Base-by-base conservation (phyloP, 2,329 filamentous ascomycete species). In the Neodidymelliopsis sp. region DNA sequence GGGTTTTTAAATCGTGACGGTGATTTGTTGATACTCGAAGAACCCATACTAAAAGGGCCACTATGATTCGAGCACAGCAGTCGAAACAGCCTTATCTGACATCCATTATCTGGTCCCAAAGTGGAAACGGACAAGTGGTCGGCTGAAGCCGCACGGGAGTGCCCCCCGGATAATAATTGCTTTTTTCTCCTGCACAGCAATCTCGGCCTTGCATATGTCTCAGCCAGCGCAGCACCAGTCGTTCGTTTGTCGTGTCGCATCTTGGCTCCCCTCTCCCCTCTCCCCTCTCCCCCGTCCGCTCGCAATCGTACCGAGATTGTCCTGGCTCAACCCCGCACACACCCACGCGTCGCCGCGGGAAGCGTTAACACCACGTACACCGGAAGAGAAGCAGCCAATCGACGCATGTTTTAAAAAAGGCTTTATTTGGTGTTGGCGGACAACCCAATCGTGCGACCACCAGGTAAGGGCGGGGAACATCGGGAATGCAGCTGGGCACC, bases 391-490 rank as follows among this genome's bases (percentile, higher is more conserved):
- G 6, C 16, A 41, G 30, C 40, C 35, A 41, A 50, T 50, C 24
- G 30, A 36, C 19, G 22, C 11, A 29, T 16, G 5, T 18, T n/a
- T 36, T 45, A 30, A 19, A 36, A 40, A 44, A n/a, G n/a, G 40
- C 8, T 15, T 19, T 16, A 9, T 35, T 31, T 18, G 30, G 29
- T 31, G 40, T 30, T 40, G 35, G 31, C 19, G 6, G 31, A n/a
- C 25, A 40, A 19, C n/a, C n/a, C 31, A 39, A 12, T 38, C 20
- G 48, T 51, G 48, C 30, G 29, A 46, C 41, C 40, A 42, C 25
- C 13, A 42, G 42, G 48, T 36, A 51, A 51, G 48, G 48, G 48
- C 48, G 48, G 49, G 49, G 49, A 46, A 51, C 35, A 41, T 34
- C 47, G 41, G 47, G 47, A 40, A 50, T 50, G 47, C 38, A 37